A percentile compares a stretch with the other conserved stretches of the same genome.
These are phyloP conservation scores for Trichoderma semiorbis DNA, from an alignment of 2,329 filamentous ascomycete species.

Conservation along the genomic window DNA sequence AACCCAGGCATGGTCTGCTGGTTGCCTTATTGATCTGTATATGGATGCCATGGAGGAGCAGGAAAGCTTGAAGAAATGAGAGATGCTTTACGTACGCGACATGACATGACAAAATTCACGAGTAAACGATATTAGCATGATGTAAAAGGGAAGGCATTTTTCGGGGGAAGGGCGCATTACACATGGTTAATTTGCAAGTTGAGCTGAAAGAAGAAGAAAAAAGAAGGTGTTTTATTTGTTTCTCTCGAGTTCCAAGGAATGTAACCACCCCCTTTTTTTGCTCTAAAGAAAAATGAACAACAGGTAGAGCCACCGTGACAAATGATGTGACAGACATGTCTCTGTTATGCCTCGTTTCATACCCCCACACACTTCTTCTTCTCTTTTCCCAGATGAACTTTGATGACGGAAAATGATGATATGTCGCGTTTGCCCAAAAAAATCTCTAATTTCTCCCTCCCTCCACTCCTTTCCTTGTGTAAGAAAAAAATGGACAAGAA, in stretches of 20 bases:
- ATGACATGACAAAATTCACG: slow-evolving; percentile 8
- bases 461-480: background rate
- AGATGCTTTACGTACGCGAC: background rate
- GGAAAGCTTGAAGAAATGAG: slow-evolving; percentile 19
- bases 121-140: slow-evolving; percentile 3
- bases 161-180: background rate
- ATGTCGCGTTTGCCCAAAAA: slow-evolving; percentile 3
- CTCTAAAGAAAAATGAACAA: background rate
- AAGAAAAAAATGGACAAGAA: background rate
- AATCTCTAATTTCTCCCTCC: background rate
- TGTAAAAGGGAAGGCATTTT: background rate
- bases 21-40: slow-evolving; percentile 92
- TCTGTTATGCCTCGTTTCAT: background rate
- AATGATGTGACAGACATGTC: background rate
- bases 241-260: background rate
- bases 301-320: background rate
- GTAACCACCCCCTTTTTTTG: background rate
- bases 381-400: background rate
- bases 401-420: background rate
- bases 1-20: slow-evolving; percentile 94
- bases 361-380: background rate
- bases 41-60: slow-evolving; percentile 73
- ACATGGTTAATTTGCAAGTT: background rate
- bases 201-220: background rate
- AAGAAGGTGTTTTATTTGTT: background rate